Conservation (phyloP, 139 green algal genomes). For the Picochlorum sp. region DNA sequence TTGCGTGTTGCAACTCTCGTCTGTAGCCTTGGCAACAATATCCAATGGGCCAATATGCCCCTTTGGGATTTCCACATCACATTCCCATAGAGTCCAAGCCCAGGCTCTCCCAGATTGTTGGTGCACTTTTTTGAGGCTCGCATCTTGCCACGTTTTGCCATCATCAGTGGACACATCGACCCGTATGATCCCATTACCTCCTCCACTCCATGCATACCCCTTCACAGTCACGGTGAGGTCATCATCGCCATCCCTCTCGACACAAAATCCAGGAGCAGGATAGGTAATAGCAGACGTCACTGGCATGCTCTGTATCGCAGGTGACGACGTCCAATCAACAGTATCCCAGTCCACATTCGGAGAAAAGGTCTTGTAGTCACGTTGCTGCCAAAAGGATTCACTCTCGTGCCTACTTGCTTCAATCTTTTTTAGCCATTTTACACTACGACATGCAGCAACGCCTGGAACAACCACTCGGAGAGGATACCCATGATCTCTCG, state of each 20-base stretch:
- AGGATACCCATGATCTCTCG: slow-evolving; percentile 67
- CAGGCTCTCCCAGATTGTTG: slow-evolving; percentile 34
- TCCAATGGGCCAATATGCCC: slow-evolving; percentile 26
- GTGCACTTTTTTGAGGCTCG: slow-evolving; percentile 21
- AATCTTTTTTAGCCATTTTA: slow-evolving; percentile 76
- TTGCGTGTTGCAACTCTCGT: slow-evolving; percentile 71
- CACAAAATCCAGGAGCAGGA: slow-evolving; percentile 27
- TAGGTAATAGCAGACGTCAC: slow-evolving; percentile 66
- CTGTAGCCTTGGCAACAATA: slow-evolving; percentile 53
- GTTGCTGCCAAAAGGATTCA: slow-evolving; percentile 65
- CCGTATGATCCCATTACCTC: slow-evolving; percentile 62
- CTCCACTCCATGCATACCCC: slow-evolving; percentile 72
- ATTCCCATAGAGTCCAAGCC: slow-evolving; percentile 71
- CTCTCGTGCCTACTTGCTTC: slow-evolving; percentile 48
- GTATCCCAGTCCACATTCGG: slow-evolving; percentile 69
- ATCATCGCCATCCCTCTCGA: slow-evolving; percentile 23
- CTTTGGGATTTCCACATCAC: slow-evolving; percentile 39
- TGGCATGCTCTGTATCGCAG: slow-evolving; percentile 59
- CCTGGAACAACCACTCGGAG: slow-evolving; percentile 69
- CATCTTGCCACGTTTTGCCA: slow-evolving; percentile 59
- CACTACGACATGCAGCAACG: slow-evolving; percentile 55
- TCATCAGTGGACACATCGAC: slow-evolving; percentile 77
- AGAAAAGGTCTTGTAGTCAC: slow-evolving; percentile 88
- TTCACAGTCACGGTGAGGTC: slow-evolving; percentile 25
- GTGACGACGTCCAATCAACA: slow-evolving; percentile 64